These are phyloP conservation scores for Allium sativum DNA, from an alignment of 106 monocot genomes.

Conservation along the genomic window DNA sequence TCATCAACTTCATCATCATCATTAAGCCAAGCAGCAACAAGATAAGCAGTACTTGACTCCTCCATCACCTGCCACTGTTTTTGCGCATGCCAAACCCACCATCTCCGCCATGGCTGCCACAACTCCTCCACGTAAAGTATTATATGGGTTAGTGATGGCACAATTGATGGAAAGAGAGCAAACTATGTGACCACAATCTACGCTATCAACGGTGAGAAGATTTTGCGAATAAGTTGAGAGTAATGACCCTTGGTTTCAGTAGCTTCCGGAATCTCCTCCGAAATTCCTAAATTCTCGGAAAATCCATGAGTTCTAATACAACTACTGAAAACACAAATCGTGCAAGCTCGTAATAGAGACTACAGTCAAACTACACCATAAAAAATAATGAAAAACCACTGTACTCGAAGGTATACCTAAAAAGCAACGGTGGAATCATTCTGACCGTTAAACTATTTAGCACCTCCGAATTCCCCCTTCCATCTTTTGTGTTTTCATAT, in stretches of 20 bases:
- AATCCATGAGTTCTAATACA: slow-evolving; percentile 17
- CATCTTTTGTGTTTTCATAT: too few relatives aligned
- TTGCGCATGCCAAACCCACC: slow-evolving; percentile 60
- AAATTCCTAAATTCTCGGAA: slow-evolving; percentile 9
- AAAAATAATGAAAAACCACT: too few relatives aligned
- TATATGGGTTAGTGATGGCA: slow-evolving; percentile 35
- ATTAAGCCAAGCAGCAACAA: slow-evolving; percentile 38
- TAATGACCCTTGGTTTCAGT: slow-evolving; percentile 15
- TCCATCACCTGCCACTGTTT: slow-evolving; percentile 56
- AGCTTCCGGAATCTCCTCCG: slow-evolving; percentile 10
- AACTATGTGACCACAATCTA: slow-evolving; percentile 35
- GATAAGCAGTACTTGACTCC: slow-evolving; percentile 53
- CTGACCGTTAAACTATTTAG: too few relatives aligned
- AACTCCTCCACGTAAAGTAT: slow-evolving; percentile 66
- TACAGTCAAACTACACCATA: too few relatives aligned
- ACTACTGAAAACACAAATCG: too few relatives aligned
- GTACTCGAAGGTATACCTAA: too few relatives aligned
- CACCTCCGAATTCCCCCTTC: too few relatives aligned
- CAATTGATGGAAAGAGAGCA: slow-evolving; percentile 43
- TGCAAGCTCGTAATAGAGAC: too few relatives aligned
- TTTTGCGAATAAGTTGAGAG: slow-evolving; percentile 31
- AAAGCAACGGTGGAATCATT: too few relatives aligned
- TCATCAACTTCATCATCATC: too few relatives aligned
- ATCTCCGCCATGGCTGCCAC: slow-evolving; percentile 40
- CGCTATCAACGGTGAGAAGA: slow-evolving; percentile 26